Evolutionary conservation across 2,329 filamentous ascomycete genomes (phyloP).

Genomic region (Acarospora socialis): DNA sequence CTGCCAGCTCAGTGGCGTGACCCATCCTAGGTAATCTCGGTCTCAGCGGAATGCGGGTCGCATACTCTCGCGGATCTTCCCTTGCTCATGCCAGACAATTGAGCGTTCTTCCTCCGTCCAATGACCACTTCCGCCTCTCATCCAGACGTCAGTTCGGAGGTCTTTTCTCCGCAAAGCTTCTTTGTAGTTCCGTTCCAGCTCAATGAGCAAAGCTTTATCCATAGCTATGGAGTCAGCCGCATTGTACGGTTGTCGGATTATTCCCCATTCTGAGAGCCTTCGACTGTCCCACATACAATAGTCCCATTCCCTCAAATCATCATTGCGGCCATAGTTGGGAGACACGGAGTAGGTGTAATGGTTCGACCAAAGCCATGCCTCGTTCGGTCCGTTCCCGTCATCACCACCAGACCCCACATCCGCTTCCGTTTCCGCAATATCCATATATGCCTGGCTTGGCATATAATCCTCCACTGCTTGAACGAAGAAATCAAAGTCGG

Average conservation of each 20-base stretch:
- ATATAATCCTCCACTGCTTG: no score
- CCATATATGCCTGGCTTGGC: no score
- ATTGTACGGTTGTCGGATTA: background rate
- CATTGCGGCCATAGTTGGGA: no score
- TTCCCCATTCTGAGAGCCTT: background rate
- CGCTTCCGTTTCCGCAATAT: background rate
- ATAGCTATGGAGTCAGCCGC: background rate
- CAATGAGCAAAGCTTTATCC: no score
- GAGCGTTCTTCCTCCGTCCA: background rate
- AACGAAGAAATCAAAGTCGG: no score
- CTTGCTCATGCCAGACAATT: background rate
- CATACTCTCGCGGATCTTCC: no score
- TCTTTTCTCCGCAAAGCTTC: background rate
- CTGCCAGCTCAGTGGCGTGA: no score
- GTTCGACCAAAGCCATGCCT: conserved; percentile 1
- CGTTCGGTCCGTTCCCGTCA: background rate
- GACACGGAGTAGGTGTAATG: no score
- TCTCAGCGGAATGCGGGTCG: no score
- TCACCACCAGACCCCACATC: background rate
- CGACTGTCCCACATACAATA: conserved; percentile 1
- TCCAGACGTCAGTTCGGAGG: background rate
- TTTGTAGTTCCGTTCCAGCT: background rate
- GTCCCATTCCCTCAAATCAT: background rate
- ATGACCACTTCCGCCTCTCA: background rate
- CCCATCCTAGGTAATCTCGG: no score